phyloP scores from a whole-genome alignment of 2,329 filamentous ascomycete genomes.

The Fusarium papillatum region DNA sequence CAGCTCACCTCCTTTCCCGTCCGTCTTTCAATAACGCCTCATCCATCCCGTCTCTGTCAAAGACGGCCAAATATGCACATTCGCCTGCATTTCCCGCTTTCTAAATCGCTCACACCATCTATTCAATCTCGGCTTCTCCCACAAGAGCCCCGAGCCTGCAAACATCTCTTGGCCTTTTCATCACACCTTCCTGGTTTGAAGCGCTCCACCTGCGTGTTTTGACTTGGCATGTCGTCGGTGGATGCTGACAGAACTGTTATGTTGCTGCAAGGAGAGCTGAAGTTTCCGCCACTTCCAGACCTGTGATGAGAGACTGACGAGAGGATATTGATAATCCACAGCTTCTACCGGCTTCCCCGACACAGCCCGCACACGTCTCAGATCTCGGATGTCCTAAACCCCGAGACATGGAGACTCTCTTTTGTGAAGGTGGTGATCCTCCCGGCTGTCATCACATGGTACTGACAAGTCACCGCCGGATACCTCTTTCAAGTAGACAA shows the following conservation, averaged over 20 bases:
- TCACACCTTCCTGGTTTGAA: not conserved
- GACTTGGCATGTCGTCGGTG: not conserved
- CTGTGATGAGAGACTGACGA: not conserved
- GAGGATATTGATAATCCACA: not conserved
- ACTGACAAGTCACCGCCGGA: not conserved
- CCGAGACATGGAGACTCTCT: not conserved
- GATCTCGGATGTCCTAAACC: not conserved
- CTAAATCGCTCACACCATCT: slow-evolving; percentile 4
- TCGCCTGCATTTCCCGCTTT: not conserved
- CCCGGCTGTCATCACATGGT: not conserved
- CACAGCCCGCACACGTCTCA: not conserved
- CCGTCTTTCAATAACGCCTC: not conserved
- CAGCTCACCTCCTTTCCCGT: not conserved
- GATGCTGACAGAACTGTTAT: not conserved
- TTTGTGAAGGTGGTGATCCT: not conserved
- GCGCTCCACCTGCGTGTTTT: not conserved
- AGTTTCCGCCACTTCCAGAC: not conserved
- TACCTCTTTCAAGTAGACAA: not conserved
- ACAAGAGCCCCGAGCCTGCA: not conserved
- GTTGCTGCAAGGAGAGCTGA: not conserved
- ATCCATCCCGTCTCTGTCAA: not conserved
- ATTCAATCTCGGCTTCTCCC: not conserved
- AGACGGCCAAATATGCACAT: not conserved
- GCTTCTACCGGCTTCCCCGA: not conserved
- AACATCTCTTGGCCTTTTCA: not conserved